Evolutionary conservation across 495 filamentous ascomycete species (phyloP), one percentile per base, ranked within the genome.

Genomic region (Chaetomium cochliodes): DNA sequence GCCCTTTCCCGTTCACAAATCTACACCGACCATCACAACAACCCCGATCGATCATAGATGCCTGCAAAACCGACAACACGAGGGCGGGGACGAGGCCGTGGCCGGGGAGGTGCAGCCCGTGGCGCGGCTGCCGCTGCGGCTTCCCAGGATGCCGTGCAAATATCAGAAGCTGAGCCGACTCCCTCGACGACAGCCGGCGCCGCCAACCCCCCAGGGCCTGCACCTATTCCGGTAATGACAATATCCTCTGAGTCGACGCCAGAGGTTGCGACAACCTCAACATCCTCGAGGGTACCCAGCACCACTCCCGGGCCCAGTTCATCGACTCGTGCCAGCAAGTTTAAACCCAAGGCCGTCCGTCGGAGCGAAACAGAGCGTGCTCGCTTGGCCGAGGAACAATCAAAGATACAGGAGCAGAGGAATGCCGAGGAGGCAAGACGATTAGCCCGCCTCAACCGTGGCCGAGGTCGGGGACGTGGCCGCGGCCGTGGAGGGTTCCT

Each of bases 321-420:
- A 13, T 55, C 63, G 23, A 56, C 28, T 18, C 53, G 66, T 26
- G 58, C 73, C 41, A 23, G 8, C 60, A 76, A 72, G 23, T 79
- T 80, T 64, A 78, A 72, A 52, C 80, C 80, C 1, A 82, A 79
- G 62, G 77, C 69, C 3, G 65, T 81, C 15, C 72, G 80, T 8
- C 68, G 79, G 57, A 77, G 74, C 62, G 74, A 78, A 25, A 68
- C 73, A 5, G 80, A 82, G 60, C 70, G 80, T n/a, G 66, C 66
- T n/a, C 72, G 67, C 49, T 62, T 80, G 8, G 77, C 78, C 58
- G 74, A 76, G 25, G 77, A 79, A 39, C 69, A 76, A 41, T 51
- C 44, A 5, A 68, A 59, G 39, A 69, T 77, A 50, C 71, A 75
- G 52, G 72, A 76, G 37, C 62, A 69, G 22, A 70, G 73, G 42